These are phyloP conservation scores for Fistulifera solaris DNA, from an alignment of 108 stramenopile species.

Conservation along the genomic window DNA sequence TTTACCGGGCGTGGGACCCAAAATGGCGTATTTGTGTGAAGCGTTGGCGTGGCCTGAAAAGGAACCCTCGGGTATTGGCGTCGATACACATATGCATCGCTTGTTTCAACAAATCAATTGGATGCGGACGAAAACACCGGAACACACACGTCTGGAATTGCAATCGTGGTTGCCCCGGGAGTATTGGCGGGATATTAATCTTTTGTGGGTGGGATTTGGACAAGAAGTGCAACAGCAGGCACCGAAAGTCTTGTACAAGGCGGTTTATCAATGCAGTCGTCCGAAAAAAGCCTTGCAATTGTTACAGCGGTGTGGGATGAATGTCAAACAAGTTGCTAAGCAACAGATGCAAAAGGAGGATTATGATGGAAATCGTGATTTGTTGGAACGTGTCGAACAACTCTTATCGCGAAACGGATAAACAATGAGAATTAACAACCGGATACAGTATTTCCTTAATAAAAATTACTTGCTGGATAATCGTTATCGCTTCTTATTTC, in stretches of 20 bases:
- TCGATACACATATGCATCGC: constrained; percentile 93
- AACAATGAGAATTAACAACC: too few relatives aligned
- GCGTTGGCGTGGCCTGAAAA: constrained; percentile 46
- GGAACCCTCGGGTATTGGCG: constrained; percentile 69
- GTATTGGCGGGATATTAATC: constrained; percentile 70
- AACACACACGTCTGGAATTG: constrained; percentile 74
- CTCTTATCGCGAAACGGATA: too few relatives aligned
- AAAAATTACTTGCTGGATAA: too few relatives aligned
- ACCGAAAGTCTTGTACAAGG: constrained; percentile 66
- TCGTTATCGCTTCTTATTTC: too few relatives aligned
- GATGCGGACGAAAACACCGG: constrained; percentile 70
- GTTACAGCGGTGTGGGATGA: constrained; percentile 37
- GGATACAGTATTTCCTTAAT: too few relatives aligned
- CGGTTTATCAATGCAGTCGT: constrained; percentile 41
- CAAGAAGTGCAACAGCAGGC: constrained; percentile 85
- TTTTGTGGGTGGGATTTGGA: constrained; percentile 88
- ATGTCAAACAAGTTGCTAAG: too few relatives aligned
- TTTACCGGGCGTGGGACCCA: constrained; percentile 83
- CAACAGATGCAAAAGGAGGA: too few relatives aligned
- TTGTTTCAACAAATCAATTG: constrained; percentile 78
- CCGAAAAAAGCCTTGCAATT: constrained; percentile 54
- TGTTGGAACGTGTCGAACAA: too few relatives aligned
- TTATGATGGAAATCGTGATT: too few relatives aligned
- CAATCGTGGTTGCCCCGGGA: constrained; percentile 81
- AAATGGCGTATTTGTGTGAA: constrained; percentile 87